Percentiles rank a stretch among this genome's conserved stretches.
Evolutionary conservation across 805 yeast genomes (phyloP).

Genomic region (Yarrowia sp.): DNA sequence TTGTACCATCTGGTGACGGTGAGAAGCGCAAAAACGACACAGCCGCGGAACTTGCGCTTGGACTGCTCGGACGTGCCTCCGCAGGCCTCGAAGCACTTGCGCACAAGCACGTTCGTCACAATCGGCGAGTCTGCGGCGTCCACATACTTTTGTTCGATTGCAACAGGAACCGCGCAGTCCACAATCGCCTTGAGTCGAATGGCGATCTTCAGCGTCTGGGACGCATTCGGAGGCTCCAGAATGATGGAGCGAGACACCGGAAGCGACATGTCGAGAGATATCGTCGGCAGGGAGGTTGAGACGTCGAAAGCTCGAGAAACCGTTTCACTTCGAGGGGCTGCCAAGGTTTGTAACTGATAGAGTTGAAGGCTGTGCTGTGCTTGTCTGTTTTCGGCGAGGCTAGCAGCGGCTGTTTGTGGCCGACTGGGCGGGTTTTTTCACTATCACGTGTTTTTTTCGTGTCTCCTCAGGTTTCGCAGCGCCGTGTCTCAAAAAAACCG

Average conservation of each 20-base stretch:
- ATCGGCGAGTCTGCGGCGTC: conserved; percentile 57
- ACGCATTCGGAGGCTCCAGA: conserved; percentile 24
- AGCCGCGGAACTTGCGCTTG: conserved; percentile 15
- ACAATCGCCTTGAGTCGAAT: conserved; percentile 69
- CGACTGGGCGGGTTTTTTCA: too few species aligned
- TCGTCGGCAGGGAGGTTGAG: too few species aligned
- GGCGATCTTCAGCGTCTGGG: conserved; percentile 46
- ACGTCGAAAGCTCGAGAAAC: too few species aligned
- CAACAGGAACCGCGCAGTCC: conserved; percentile 68
- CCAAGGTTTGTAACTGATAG: background rate
- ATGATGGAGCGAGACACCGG: conserved; percentile 12
- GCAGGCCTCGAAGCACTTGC: conserved; percentile 31
- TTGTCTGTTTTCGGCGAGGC: too few species aligned
- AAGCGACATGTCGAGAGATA: background rate
- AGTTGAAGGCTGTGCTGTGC: conserved; percentile 6
- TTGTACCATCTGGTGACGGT: conserved; percentile 80
- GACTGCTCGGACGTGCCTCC: conserved; percentile 10
- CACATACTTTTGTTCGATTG: conserved; percentile 51
- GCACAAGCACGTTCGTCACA: conserved; percentile 35
- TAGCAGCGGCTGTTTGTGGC: too few species aligned
- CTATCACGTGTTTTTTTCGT: background rate
- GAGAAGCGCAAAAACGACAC: conserved; percentile 65
- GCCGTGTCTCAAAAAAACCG: too few species aligned
- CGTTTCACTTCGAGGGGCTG: background rate
- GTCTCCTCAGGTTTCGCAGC: too few species aligned